Base-by-base conservation (phyloP, 352 stramenopile species). In the Globisporangium carolinianum region DNA sequence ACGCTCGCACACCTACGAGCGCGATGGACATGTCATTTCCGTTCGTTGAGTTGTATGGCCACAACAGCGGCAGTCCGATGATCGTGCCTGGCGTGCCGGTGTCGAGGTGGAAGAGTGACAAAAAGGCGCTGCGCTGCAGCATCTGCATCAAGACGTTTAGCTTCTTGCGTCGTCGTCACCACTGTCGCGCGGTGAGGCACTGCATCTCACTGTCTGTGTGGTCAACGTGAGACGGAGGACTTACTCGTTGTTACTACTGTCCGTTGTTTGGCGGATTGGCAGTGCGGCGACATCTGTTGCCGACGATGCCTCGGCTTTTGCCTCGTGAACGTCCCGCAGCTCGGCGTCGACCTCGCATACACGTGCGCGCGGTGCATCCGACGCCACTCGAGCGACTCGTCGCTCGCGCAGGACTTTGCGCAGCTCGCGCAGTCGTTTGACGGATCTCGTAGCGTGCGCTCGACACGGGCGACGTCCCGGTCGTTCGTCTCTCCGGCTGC, bases 201-300 rank as follows among this genome's bases (percentile, higher is more conserved):
- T 32, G 24, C 1, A 32, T 32, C 24, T 32, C 24, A 64, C 18
- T 41, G 6, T 4, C 6, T 38, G n/a, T 6, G 11, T 24, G 36
- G 46, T n/a, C 14, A 32, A 9, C 3, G 46, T 50, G 18, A 47
- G 24, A 42, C 24, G 3, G 24, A 32, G 24, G 1, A 32, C 24
- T 51, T 10, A 46, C 3, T 61, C 12, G 4, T 18, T 43, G 1
- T 12, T 10, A 47, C 50, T 15, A 32, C 15, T 57, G 14, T 47
- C 24, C 66, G 49, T 61, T 7, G 14, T 39, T 36, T 49, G 38
- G 62, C 12, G 45, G 61, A 17, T 61, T 64, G 52, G 80, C 60
- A 91, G 80, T 89, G 78, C 56, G 80, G 78, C 14, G 80, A 91
- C 43, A 67, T 91, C 57, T 91, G 74, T 57, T 91, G 78, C 55